phyloP scores from a whole-genome alignment of 176 grass and related monocot genomes.

The Alopecurus myosuroides region DNA sequence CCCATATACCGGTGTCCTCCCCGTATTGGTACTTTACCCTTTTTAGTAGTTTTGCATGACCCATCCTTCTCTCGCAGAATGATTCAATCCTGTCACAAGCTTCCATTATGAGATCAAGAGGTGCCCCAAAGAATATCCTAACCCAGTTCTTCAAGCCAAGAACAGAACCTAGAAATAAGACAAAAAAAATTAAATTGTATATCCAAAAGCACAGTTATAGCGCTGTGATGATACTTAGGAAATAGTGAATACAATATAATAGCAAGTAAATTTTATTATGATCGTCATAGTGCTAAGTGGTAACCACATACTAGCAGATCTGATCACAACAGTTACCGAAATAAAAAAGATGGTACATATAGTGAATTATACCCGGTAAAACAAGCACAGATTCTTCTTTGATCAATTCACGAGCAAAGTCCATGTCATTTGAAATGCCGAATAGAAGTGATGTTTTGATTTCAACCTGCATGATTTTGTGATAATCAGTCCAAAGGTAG shows the following conservation, averaged over 20 bases:
- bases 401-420: conserved; percentile 69
- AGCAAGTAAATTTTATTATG: no score
- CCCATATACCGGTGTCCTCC: background rate
- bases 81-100: conserved; percentile 74
- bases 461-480: conserved; percentile 49
- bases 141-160: conserved; percentile 93
- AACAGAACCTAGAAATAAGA: conserved; percentile 51
- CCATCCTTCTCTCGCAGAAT: conserved; percentile 52
- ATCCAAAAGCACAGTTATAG: background rate
- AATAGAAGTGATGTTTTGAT: conserved; percentile 53
- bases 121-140: conserved; percentile 80
- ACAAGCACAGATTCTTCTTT: conserved; percentile 90
- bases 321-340: background rate
- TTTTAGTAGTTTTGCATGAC: conserved; percentile 23
- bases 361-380: conserved; percentile 55
- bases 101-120: conserved; percentile 41
- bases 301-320: background rate
- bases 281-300: no score
- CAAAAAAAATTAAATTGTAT: background rate
- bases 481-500: background rate
- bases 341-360: background rate
- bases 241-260: no score
- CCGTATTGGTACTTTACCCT: background rate
- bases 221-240: background rate
- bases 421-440: conserved; percentile 64